Base-by-base conservation (phyloP, 2,329 filamentous ascomycete genomes). In the Phoma sp. region DNA sequence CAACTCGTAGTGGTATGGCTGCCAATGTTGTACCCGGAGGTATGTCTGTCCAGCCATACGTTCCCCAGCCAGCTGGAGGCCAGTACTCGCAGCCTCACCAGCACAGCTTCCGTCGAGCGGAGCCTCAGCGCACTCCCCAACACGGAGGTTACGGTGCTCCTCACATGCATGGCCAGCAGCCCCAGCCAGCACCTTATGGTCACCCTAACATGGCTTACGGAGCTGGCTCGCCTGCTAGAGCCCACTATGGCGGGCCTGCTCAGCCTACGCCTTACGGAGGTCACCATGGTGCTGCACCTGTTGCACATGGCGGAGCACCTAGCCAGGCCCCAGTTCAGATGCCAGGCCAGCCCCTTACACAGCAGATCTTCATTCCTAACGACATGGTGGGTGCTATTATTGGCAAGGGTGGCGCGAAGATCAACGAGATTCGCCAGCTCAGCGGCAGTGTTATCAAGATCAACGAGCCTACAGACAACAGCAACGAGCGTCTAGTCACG, bases 311-410 rank as follows among this genome's bases (percentile, higher is more conserved):
- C 58, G 89, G 86, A 22, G 88, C 89, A 48, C 87, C 89, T 45
- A 85, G 86, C 58, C 89, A 90, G 69, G 89, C 91, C 86, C 58
- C 64, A 13, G 62, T 62, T 36, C 65, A 62, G 77, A 83, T 93
- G 68, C 88, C 89, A 36, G 91, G 90, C 46, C 88, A 71, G 51
- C 91, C 93, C 45, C 82, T 98, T 70, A 99, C 95, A 3, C 95
- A 99, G 77, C 95, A 99, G 77, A 99, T 99, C 64, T 99, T 90
- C 79, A 99, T 99, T 67, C 95, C 95, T 54, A 99, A 99, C 73
- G 95, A 99, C 71, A 98, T 99, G 95, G 95, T 99, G 48, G 95
- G 95, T 60, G 95, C 95, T 51, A 99, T 99, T 69, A 99, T 99
- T 67, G 95, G 95, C 70, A 99, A 99, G 80, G 95, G 95, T 58